These are phyloP conservation scores for Colletotrichum aenigma DNA, from an alignment of 2,329 filamentous ascomycete species.

Conservation along the genomic window DNA sequence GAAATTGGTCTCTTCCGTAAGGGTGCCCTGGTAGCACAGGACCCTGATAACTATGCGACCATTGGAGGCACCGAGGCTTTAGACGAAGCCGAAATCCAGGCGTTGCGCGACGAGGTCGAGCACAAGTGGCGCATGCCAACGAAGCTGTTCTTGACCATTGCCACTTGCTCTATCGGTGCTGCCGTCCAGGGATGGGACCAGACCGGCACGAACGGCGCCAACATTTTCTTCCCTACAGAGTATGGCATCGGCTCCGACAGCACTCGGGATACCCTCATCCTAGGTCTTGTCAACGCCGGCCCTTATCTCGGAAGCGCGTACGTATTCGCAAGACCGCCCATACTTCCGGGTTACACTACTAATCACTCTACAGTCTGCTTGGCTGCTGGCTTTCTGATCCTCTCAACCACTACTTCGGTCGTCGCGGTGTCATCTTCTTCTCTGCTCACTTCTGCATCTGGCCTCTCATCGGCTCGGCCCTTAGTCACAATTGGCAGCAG, in stretches of 20 bases:
- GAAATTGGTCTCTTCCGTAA: slow-evolving; percentile 65
- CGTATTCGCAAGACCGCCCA: slow-evolving; percentile 16
- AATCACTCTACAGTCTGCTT: slow-evolving; percentile 34
- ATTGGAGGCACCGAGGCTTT: slow-evolving; percentile 63
- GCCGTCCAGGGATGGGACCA: slow-evolving; percentile 76
- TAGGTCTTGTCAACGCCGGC: slow-evolving; percentile 70
- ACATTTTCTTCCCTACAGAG: slow-evolving; percentile 60
- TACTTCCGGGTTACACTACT: background rate
- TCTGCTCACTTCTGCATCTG: slow-evolving; percentile 65
- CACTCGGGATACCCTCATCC: slow-evolving; percentile 46
- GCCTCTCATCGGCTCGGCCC: slow-evolving; percentile 66
- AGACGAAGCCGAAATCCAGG: slow-evolving; percentile 61
- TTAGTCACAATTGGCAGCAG: slow-evolving; percentile 69
- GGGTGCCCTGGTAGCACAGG: slow-evolving; percentile 76
- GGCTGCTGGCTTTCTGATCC: slow-evolving; percentile 73
- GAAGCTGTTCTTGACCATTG: slow-evolving; percentile 69
- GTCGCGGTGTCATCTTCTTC: slow-evolving; percentile 70
- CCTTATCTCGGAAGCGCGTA: slow-evolving; percentile 51
- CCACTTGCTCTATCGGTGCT: slow-evolving; percentile 71
- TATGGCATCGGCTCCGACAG: slow-evolving; percentile 39
- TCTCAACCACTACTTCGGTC: slow-evolving; percentile 66
- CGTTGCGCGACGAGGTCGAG: slow-evolving; percentile 64
- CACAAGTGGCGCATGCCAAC: slow-evolving; percentile 72
- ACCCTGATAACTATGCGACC: slow-evolving; percentile 65
- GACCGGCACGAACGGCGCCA: slow-evolving; percentile 68